phyloP scores from a whole-genome alignment of 345 rosid species.

The Tarenaya hassleriana region DNA sequence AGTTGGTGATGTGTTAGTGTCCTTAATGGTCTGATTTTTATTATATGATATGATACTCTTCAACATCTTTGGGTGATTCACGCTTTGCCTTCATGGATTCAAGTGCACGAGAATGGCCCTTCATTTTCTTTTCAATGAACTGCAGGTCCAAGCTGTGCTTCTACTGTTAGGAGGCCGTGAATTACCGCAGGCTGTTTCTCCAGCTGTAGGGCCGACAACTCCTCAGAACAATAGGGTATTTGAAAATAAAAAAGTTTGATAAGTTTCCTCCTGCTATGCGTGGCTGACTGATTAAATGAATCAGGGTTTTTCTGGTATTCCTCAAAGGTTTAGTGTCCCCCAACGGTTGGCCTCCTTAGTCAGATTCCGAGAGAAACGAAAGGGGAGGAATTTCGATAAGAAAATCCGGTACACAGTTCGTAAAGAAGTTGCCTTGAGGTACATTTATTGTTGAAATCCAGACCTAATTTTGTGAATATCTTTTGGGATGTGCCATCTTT shows the following conservation, averaged over 20 bases:
- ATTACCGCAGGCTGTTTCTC: constrained; percentile 38
- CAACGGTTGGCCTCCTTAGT: constrained; percentile 54
- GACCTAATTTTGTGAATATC: constrained; percentile 1
- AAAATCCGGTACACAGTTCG: constrained; percentile 61
- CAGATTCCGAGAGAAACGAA: constrained; percentile 58
- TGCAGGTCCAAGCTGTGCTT: constrained; percentile 66
- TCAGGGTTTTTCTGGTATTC: constrained; percentile 47
- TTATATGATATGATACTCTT: background rate
- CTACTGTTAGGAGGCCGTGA: constrained; percentile 51
- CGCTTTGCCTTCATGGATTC: background rate
- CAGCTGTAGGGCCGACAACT: constrained; percentile 17
- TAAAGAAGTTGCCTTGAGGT: constrained; percentile 66
- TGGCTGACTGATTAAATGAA: constrained; percentile 23
- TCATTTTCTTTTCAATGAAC: background rate
- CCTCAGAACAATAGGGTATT: constrained; percentile 34
- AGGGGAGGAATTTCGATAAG: constrained; percentile 61
- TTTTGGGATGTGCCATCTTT: constrained; percentile 5
- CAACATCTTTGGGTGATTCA: constrained; percentile 6
- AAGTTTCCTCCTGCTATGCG: background rate
- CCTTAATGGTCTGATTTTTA: background rate
- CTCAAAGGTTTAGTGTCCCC: constrained; percentile 52
- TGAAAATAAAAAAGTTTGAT: background rate
- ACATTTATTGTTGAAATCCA: constrained; percentile 15
- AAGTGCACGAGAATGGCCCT: background rate
- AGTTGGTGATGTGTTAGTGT: background rate